Percentiles rank a stretch among this genome's conserved stretches.
phyloP scores from a whole-genome alignment of 2,329 filamentous ascomycete species.

The Dactylella cylindrospora region DNA sequence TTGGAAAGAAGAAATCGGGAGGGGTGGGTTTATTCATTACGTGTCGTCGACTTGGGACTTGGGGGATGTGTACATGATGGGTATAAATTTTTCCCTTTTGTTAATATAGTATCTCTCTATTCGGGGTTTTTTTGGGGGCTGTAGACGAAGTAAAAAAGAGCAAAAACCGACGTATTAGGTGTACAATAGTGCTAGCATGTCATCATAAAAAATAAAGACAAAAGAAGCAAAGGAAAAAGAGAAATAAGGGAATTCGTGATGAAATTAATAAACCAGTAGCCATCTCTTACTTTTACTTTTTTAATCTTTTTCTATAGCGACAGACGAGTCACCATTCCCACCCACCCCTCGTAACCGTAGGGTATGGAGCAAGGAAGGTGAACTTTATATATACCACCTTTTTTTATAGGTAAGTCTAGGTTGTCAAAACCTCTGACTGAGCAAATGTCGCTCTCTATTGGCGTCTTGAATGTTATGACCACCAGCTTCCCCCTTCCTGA shows the following conservation, averaged over 20 bases:
- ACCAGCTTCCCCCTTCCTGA: constrained; percentile 76
- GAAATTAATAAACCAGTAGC: constrained; percentile 19
- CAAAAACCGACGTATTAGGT: too few species aligned
- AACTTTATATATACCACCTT: too few species aligned
- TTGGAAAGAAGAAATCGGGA: too few species aligned
- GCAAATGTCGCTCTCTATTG: too few species aligned
- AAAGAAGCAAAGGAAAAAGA: neutral
- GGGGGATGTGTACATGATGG: constrained; percentile 2
- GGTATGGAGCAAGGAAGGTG: too few species aligned
- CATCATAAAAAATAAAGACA: neutral
- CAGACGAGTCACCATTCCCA: neutral
- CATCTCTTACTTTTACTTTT: neutral
- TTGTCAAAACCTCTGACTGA: too few species aligned
- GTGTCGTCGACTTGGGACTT: too few species aligned
- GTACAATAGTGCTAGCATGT: too few species aligned
- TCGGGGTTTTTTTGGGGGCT: neutral
- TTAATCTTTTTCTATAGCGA: neutral
- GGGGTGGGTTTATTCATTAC: too few species aligned
- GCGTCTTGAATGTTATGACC: constrained; percentile 52
- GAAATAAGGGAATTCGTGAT: constrained; percentile 25
- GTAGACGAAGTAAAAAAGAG: neutral
- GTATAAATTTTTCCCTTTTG: neutral
- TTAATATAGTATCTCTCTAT: constrained; percentile 1
- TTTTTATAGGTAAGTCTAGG: too few species aligned
- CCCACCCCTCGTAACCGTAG: too few species aligned